Conservation (phyloP, 129 eudicot genomes). For the Escallonia herrerae region DNA sequence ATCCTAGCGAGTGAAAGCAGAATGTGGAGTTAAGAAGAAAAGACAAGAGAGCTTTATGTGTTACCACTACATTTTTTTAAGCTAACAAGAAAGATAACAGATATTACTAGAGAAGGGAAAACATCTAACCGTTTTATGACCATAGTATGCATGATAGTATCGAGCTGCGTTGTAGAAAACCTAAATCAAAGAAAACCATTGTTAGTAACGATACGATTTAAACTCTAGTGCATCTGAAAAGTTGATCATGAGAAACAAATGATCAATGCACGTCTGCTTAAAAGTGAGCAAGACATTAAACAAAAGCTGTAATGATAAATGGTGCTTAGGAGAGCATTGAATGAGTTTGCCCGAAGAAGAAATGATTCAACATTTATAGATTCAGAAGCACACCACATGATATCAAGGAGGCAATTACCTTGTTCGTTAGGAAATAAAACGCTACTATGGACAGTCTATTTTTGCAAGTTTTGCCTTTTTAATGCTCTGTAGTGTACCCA, state of each 20-base stretch:
- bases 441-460: too few relatives aligned
- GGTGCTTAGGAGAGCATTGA: too few relatives aligned
- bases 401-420: too few relatives aligned
- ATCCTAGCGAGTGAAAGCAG: slow-evolving; percentile 45
- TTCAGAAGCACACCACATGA: too few relatives aligned
- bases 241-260: not conserved
- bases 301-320: too few relatives aligned
- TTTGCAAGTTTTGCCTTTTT: too few relatives aligned
- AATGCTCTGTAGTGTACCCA: too few relatives aligned
- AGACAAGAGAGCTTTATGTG: not conserved
- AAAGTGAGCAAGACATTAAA: too few relatives aligned
- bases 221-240: not conserved
- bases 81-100: slow-evolving; percentile 1
- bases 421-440: too few relatives aligned
- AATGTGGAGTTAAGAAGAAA: not conserved
- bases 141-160: slow-evolving; percentile 88
- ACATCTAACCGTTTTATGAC: slow-evolving; percentile 75
- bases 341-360: too few relatives aligned
- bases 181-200: slow-evolving; percentile 20
- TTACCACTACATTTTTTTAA: slow-evolving; percentile 5
- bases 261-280: not conserved
- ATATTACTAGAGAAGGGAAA: not conserved
- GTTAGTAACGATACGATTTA: not conserved
- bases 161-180: slow-evolving; percentile 86
- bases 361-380: too few relatives aligned